phyloP scores from a whole-genome alignment of 305 asterid species.

The Fraxinus sp. region DNA sequence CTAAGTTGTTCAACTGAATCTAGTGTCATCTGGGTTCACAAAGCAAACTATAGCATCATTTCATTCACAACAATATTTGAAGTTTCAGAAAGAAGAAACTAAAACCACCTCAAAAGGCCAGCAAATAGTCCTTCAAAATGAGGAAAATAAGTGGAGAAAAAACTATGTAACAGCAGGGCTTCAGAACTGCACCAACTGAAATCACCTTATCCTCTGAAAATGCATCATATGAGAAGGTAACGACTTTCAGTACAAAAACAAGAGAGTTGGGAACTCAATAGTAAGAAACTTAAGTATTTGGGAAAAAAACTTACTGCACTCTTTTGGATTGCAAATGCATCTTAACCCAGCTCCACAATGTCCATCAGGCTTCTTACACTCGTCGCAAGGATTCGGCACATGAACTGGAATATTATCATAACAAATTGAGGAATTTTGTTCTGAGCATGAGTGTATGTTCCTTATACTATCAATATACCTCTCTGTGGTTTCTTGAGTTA shows the following conservation, averaged over 20 bases:
- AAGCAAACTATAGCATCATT: neutral
- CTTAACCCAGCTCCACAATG: conserved; percentile 59
- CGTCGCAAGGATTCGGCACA: conserved; percentile 61
- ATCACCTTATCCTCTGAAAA: conserved; percentile 53
- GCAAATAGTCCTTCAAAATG: conserved; percentile 15
- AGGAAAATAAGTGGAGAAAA: conserved; percentile 28
- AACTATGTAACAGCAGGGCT: conserved; percentile 26
- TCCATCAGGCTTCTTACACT: conserved; percentile 51
- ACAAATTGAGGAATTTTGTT: conserved; percentile 33
- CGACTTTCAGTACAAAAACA: neutral
- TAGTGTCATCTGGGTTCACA: neutral
- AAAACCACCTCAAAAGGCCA: conserved; percentile 18
- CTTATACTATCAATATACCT: conserved; percentile 36
- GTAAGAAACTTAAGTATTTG: neutral
- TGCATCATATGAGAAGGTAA: neutral
- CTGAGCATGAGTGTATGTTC: conserved; percentile 23
- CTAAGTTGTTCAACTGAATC: neutral
- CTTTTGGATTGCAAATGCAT: conserved; percentile 54
- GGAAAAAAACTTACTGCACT: conserved; percentile 46
- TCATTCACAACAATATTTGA: neutral
- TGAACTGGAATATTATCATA: conserved; percentile 49
- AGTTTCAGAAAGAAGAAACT: neutral
- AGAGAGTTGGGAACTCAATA: neutral
- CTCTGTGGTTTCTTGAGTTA: conserved; percentile 28
- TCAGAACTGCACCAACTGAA: conserved; percentile 34